phyloP scores from a whole-genome alignment of 2,329 filamentous ascomycete species.

The Trichoderma afroharzianum region DNA sequence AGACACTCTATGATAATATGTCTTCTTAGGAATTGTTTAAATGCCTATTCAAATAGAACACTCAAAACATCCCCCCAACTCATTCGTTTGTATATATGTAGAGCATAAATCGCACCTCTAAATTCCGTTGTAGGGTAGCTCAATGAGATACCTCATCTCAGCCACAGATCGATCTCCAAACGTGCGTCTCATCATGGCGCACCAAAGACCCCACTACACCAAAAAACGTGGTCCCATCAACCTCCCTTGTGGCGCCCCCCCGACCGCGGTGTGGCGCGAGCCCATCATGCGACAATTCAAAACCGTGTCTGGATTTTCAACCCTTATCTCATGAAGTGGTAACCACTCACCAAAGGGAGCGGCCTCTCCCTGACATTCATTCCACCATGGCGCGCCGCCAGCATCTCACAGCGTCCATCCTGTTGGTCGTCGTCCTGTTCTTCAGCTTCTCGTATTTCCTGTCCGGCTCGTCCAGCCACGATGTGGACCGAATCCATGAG shows the following conservation, averaged over 20 bases:
- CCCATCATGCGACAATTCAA: conserved; percentile 8
- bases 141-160: background rate
- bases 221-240: background rate
- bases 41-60: background rate
- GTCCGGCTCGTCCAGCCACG: conserved; percentile 36
- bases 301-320: background rate
- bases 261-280: conserved; percentile 8
- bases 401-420: conserved; percentile 51
- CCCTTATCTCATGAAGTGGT: background rate
- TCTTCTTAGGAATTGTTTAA: rapidly evolving
- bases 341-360: background rate
- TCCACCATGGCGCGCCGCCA: conserved; percentile 49
- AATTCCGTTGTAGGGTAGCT: background rate
- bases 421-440: conserved; percentile 54
- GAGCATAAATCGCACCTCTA: background rate
- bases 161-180: background rate
- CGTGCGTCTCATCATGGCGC: background rate
- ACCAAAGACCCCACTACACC: background rate
- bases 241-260: conserved; percentile 3
- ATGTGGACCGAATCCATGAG: conserved; percentile 16
- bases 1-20: background rate
- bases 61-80: background rate
- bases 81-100: background rate
- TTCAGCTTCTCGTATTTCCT: conserved; percentile 58
- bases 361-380: conserved; percentile 23